Conservation (phyloP, 2,329 filamentous ascomycete genomes). For the Stachybotrys elegans region DNA sequence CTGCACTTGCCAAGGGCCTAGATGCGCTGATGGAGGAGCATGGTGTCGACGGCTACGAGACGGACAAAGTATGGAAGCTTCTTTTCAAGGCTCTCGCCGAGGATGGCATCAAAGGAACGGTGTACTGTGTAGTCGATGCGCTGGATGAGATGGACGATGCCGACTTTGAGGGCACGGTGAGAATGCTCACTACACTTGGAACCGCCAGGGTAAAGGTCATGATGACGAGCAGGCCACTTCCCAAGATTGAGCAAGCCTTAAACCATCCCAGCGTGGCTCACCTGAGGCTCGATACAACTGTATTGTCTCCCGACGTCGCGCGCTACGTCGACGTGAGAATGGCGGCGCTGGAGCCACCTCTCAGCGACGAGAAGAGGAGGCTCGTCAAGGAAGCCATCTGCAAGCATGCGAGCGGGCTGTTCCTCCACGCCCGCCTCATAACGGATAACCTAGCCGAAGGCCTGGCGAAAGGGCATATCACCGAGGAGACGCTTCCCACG, state of each 20-base stretch:
- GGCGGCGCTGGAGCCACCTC: conserved; percentile 1
- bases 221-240: conserved; percentile 7
- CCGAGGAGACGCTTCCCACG: conserved; percentile 6
- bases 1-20: background rate
- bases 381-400: background rate
- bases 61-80: background rate
- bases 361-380: conserved; percentile 1
- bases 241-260: conserved; percentile 5
- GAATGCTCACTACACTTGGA: background rate
- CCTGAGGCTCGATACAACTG: conserved; percentile 5
- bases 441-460: conserved; percentile 6
- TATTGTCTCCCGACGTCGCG: conserved; percentile 5
- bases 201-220: conserved; percentile 1
- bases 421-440: conserved; percentile 5
- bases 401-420: conserved; percentile 4
- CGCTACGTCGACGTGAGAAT: conserved; percentile 1
- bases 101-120: background rate
- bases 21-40: background rate
- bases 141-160: conserved; percentile 7
- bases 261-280: background rate
- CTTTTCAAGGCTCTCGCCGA: background rate
- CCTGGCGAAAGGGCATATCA: conserved; percentile 1
- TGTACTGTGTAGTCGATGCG: conserved; percentile 6
- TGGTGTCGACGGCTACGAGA: background rate
- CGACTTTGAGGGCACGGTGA: conserved; percentile 5